Evolutionary conservation across 306 rosid genomes (phyloP).

Genomic region (Quercus gilva): DNA sequence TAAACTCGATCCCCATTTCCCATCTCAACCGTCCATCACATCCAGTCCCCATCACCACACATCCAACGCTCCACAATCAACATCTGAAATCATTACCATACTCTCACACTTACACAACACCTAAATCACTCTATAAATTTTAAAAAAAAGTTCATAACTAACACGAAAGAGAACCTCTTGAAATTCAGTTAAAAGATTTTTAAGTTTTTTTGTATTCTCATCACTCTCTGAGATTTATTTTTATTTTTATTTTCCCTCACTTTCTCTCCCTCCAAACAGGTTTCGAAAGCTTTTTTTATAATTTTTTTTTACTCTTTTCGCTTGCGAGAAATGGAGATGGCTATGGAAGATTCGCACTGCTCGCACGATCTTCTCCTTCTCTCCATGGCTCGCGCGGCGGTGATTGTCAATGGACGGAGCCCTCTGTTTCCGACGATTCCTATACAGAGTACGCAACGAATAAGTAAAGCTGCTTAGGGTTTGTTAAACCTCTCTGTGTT

Average conservation of each 20-base stretch:
- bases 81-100: background rate
- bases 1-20: background rate
- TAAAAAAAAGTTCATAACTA: background rate
- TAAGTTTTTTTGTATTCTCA: background rate
- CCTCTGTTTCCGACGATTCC: slow-evolving; percentile 53
- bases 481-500: slow-evolving; percentile 29
- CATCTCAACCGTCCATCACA: slow-evolving; percentile 15
- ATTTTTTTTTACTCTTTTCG: background rate
- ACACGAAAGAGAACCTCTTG: background rate
- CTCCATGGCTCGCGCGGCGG: slow-evolving; percentile 42
- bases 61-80: slow-evolving; percentile 11
- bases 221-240: background rate
- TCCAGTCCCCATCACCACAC: background rate
- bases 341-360: slow-evolving; percentile 57
- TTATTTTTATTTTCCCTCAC: slow-evolving; percentile 20
- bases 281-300: background rate
- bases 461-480: slow-evolving; percentile 26
- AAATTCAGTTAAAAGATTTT: slow-evolving; percentile 29
- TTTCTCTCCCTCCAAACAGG: slow-evolving; percentile 22
- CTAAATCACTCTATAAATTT: background rate
- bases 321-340: slow-evolving; percentile 65
- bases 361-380: slow-evolving; percentile 45
- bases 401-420: slow-evolving; percentile 47
- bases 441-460: slow-evolving; percentile 58
- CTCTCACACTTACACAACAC: background rate